A percentile compares a stretch with the other conserved stretches of the same genome.
phyloP scores from a whole-genome alignment of 106 monocot species.

The Amphibolis antarctica region DNA sequence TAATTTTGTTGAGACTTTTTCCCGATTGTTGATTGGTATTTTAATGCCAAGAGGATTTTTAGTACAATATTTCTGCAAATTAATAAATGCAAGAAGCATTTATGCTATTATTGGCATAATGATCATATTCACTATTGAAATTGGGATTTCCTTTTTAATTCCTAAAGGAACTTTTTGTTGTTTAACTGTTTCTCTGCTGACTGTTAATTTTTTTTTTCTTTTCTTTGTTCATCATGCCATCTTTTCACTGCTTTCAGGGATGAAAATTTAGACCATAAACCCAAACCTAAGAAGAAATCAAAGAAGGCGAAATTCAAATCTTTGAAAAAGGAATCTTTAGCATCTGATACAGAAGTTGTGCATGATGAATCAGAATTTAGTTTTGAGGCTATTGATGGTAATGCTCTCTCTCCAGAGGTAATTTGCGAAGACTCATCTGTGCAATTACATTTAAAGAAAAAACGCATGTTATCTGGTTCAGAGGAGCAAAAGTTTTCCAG shows the following conservation, averaged over 20 bases:
- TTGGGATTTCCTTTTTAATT: not conserved
- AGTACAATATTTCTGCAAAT: no score
- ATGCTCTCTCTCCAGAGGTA: conserved; percentile 19
- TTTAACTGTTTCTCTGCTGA: not conserved
- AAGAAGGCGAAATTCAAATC: conserved; percentile 84
- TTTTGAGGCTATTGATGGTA: conserved; percentile 24
- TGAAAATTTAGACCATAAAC: conserved; percentile 14
- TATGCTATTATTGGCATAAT: no score
- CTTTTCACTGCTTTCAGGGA: not conserved
- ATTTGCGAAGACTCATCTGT: conserved; percentile 29
- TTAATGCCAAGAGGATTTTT: no score
- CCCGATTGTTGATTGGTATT: no score
- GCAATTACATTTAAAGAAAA: conserved; percentile 30
- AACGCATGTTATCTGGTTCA: conserved; percentile 29
- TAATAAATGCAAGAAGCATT: no score
- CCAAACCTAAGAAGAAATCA: conserved; percentile 65
- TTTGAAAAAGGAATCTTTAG: conserved; percentile 60
- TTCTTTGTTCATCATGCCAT: not conserved
- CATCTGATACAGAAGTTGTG: conserved; percentile 40
- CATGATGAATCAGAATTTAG: conserved; percentile 31
- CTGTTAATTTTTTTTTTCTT: not conserved
- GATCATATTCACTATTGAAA: no score
- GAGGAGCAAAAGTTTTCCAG: conserved; percentile 41
- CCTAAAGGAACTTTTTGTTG: not conserved
- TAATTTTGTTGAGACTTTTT: no score